phyloP scores from a whole-genome alignment of 345 rosid species.

The Boechera divaricarpa region DNA sequence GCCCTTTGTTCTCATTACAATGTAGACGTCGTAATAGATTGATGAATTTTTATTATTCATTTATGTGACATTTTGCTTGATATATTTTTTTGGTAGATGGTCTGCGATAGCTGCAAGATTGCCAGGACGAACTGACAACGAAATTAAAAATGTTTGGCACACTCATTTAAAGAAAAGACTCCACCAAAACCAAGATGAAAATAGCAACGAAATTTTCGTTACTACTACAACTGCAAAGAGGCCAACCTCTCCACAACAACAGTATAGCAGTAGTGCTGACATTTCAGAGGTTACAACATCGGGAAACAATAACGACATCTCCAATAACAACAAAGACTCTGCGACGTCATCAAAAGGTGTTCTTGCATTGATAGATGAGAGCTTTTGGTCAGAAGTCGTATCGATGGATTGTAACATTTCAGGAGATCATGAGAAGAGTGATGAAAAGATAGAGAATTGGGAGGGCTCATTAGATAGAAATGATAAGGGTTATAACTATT shows the following conservation, averaged over 20 bases:
- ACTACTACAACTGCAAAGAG: neutral
- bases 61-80: neutral
- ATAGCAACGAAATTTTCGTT: neutral
- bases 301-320: slow-evolving; percentile 28
- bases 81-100: slow-evolving; percentile 48
- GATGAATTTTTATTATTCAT: neutral
- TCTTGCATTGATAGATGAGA: slow-evolving; percentile 42
- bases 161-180: slow-evolving; percentile 51
- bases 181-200: slow-evolving; percentile 31
- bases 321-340: slow-evolving; percentile 40
- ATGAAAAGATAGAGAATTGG: slow-evolving; percentile 26
- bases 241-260: slow-evolving; percentile 40
- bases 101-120: slow-evolving; percentile 56
- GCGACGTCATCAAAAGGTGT: slow-evolving; percentile 28
- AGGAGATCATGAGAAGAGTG: slow-evolving; percentile 27
- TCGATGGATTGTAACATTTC: slow-evolving; percentile 30
- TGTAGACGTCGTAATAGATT: neutral
- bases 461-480: slow-evolving; percentile 28
- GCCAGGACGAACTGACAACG: slow-evolving; percentile 64
- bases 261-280: slow-evolving; percentile 31
- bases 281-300: slow-evolving; percentile 40
- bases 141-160: slow-evolving; percentile 59
- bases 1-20: slow-evolving; percentile 9
- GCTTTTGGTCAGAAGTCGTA: slow-evolving; percentile 45
- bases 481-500: slow-evolving; percentile 2